These are phyloP conservation scores for Bullera alba DNA, from an alignment of 768 basidiomycete genomes.

Conservation along the genomic window DNA sequence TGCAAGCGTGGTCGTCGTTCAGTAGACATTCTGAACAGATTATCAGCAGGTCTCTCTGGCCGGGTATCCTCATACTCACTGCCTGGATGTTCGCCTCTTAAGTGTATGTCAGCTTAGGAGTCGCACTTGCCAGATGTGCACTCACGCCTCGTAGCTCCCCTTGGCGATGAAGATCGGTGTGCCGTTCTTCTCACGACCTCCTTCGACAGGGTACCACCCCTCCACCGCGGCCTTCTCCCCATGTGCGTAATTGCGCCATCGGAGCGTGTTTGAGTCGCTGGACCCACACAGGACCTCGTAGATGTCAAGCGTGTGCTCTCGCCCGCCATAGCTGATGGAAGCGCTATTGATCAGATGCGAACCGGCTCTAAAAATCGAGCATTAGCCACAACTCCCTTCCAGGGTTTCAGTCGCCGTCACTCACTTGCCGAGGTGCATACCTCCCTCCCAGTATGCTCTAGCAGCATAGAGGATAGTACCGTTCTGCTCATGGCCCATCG, in stretches of 20 bases:
- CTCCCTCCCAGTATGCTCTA: conserved; percentile 37
- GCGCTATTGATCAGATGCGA: conserved; percentile 24
- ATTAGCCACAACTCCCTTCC: neutral
- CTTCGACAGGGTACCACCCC: conserved; percentile 40
- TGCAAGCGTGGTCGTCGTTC: conserved; percentile 43
- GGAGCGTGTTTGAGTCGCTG: conserved; percentile 27
- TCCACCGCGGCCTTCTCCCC: conserved; percentile 24
- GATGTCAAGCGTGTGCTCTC: conserved; percentile 27
- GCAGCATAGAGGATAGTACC: conserved; percentile 33
- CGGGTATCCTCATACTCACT: conserved; percentile 14
- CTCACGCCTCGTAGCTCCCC: conserved; percentile 39
- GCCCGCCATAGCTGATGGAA: conserved; percentile 40
- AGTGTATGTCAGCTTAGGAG: neutral
- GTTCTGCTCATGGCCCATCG: conserved; percentile 34
- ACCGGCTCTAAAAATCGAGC: conserved; percentile 15
- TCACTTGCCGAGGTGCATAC: conserved; percentile 42
- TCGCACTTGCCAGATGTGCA: neutral
- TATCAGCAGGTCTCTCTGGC: neutral
- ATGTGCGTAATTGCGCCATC: conserved; percentile 37
- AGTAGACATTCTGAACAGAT: conserved; percentile 29
- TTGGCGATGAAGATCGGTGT: conserved; percentile 32
- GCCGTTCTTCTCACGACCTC: conserved; percentile 36
- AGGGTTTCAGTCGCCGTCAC: conserved; percentile 4
- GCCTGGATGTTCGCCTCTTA: conserved; percentile 36
- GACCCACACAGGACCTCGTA: conserved; percentile 42